Conservation (phyloP, 768 basidiomycete species). For the Ephemerocybe angulata region DNA sequence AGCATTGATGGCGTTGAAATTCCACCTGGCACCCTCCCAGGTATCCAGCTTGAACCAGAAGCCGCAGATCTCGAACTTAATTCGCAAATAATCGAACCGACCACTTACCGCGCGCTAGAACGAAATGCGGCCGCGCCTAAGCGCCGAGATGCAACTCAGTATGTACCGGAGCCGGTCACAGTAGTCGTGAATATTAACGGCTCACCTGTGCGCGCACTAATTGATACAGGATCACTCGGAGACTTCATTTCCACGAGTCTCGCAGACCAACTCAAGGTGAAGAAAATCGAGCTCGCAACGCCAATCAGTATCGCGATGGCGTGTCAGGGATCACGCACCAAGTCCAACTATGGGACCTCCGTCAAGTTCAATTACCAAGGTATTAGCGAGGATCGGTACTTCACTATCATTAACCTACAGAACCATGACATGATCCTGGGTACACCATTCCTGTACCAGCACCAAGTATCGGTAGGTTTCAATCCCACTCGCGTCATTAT, state of each 20-base stretch:
- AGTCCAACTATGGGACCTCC: constrained; percentile 26
- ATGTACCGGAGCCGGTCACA: constrained; percentile 30
- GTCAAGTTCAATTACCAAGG: constrained; percentile 31
- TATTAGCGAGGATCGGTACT: constrained; percentile 31
- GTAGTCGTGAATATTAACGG: constrained; percentile 31
- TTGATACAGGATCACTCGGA: constrained; percentile 40
- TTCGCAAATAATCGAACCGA: neutral
- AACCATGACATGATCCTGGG: constrained; percentile 41
- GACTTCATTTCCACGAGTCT: constrained; percentile 33
- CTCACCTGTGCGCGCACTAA: constrained; percentile 26
- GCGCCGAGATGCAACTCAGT: neutral
- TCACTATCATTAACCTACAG: too few species aligned
- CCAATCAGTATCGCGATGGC: constrained; percentile 38
- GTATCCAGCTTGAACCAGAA: neutral
- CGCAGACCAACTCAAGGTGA: constrained; percentile 33
- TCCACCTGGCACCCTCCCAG: neutral
- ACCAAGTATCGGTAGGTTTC: constrained; percentile 23
- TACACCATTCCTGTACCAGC: constrained; percentile 36
- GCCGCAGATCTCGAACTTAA: neutral
- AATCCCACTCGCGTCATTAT: constrained; percentile 25
- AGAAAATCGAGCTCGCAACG: constrained; percentile 19
- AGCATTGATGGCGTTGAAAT: neutral
- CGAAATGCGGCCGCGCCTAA: constrained; percentile 12
- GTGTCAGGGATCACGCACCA: constrained; percentile 36
- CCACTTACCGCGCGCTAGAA: constrained; percentile 6